Base-by-base conservation (phyloP, 2,329 filamentous ascomycete species). In the Neofusicoccum sp. region DNA sequence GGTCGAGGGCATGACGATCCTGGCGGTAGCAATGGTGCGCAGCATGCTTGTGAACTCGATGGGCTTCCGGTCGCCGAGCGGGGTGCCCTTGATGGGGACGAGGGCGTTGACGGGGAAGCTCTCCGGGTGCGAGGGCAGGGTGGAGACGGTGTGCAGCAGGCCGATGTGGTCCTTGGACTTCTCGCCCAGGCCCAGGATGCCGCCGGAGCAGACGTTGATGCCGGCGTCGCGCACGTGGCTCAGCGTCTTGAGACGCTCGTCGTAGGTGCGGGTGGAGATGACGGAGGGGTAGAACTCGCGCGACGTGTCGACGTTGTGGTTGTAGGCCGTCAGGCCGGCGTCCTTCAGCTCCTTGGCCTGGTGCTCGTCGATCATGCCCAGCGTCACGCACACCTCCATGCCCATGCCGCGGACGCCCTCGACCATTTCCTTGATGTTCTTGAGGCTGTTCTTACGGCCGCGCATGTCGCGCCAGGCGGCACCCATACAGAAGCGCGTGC, bases 381-480 rank as follows among this genome's bases (percentile, higher is more conserved):
- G 84, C 1, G 93, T 97, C n/a, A 97, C 93, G 75, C 93, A 97
- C 6, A 88, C 89, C 77, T 97, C 93, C 91, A 97, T 94, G 52
- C 89, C 91, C 84, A 97, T 84, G 0, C 78, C 89, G 31, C 89
- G 84, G 22, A 97, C 91, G 1, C 92, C 92, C 62, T 86, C 83
- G 3, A 97, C 87, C 93, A 97, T 97, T 59, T 85, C 87, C 72
- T 91, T 91, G 76, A 97, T 89, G 76, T 95, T 95, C 77, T 88
- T 88, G 59, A 97, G 80, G 67, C 87, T 89, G 48, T 89, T 92
- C 79, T 93, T 95, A 67, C 93, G 89, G 16, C 93, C 93, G 12
- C 91, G 89, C 93, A 97, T 97, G 77, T 97, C 93, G 41, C 93
- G 83, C 93, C 93, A 97, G 0, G 93, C 93, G 3, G 93, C 93